These are phyloP conservation scores for Euphorbia corollata DNA, from an alignment of 441 rosid genomes.

Conservation along the genomic window DNA sequence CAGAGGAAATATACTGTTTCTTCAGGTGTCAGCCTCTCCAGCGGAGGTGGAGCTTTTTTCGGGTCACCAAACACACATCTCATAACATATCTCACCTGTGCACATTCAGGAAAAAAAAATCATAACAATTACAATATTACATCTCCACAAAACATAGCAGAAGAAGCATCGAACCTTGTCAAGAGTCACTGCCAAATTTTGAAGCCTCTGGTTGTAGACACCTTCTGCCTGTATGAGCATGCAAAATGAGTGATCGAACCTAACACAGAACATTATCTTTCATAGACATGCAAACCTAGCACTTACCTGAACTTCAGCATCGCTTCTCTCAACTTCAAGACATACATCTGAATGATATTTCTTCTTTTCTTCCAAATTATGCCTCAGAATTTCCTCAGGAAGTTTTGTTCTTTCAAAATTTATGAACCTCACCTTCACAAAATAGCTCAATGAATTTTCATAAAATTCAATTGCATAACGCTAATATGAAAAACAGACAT, in stretches of 20 bases:
- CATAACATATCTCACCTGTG: constrained; percentile 96
- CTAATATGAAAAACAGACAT: constrained; percentile 22
- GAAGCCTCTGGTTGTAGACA: constrained; percentile 99
- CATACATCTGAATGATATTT: constrained; percentile 67
- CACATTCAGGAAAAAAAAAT: constrained; percentile 11
- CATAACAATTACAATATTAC: not conserved
- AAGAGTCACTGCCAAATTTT: constrained; percentile 93
- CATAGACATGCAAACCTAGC: not conserved
- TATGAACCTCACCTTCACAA: constrained; percentile 88
- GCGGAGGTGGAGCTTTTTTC: constrained; percentile 91
- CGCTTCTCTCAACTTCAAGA: constrained; percentile 90
- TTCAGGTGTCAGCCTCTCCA: constrained; percentile 77
- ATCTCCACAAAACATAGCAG: no score
- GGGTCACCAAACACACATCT: constrained; percentile 87
- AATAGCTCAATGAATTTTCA: constrained; percentile 1
- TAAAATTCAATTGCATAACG: constrained; percentile 2
- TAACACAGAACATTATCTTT: not conserved
- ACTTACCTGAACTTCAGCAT: constrained; percentile 96
- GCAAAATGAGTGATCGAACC: constrained; percentile 17
- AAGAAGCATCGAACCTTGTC: constrained; percentile 64
- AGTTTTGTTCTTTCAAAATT: constrained; percentile 94
- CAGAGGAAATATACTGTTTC: constrained; percentile 66
- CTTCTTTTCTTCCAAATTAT: constrained; percentile 89
- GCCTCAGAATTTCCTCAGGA: constrained; percentile 82
- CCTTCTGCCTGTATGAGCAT: constrained; percentile 80